Base-by-base conservation (phyloP, 169 alveolate genomes). In the Cryptosporidium ubiquitum region DNA sequence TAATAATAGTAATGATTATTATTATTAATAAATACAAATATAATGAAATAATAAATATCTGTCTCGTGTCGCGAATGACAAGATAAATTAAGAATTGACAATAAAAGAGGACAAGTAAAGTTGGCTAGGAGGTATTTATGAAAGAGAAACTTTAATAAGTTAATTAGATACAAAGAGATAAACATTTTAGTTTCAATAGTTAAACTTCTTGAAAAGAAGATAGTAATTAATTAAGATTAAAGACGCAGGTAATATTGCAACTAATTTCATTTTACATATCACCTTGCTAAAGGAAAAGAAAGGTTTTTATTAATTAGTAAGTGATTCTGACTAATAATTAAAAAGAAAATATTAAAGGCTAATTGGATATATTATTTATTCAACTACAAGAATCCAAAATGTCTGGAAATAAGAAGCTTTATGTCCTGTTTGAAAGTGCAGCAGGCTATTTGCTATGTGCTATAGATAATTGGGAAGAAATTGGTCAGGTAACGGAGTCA, bases 381-480 rank as follows among this genome's bases (percentile, higher is more conserved):
- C 12, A 6, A 6, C 16, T 5, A 14, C 3, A 47, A 47, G 2
- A 14, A 5, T 47, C 20, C 20, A 40, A 26, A 49, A 70, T 70
- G 84, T 70, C 84, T 33, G 86, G 71, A 52, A 39, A 74, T 42
- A 74, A 52, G 39, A 74, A 74, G 42, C 71, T 74, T 31, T 74
- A 74, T 26, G 86, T 74, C 9, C 92, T 97, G 60, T 97, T 93
- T 92, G 99, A 97, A 84, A 95, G 98, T 66, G 98, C 99, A 47
- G 95, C 98, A 20, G 99, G 99, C 37, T 97, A 97, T 84, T 96
- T 97, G 52, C 94, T 97, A 44, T 96, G 95, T 91, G 94, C 93
- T 84, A 94, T 95, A 23, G 95, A 95, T 79, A 95, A 96, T 31
- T 95, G 96, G 94, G 99, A 97, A 49, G 98, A 96, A 92, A 94